Evolutionary conservation across 1,284 basidiomycete genomes (phyloP), one percentile per base, ranked within the genome.

Genomic region (Austropuccinia psidii): DNA sequence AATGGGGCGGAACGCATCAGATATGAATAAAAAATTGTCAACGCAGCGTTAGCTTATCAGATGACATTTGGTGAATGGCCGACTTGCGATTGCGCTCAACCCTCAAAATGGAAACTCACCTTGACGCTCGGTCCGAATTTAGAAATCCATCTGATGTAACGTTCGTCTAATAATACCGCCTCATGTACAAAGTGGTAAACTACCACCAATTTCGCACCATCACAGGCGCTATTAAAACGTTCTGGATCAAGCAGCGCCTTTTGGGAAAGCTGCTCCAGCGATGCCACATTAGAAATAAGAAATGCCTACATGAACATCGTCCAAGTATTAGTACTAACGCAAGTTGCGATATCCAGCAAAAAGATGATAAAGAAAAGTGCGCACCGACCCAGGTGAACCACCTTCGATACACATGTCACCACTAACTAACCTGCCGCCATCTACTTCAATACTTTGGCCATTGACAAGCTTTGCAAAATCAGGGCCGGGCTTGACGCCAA

Each of bases 341-440:
- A 17, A 2, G 31, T 6, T 33, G 13, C 19, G n/a, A 31, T 6
- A 33, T 13, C n/a, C 13, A 62, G 21, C 7, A 3, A 37, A 43
- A 61, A 24, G 4, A 9, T 9, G 37, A 39, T 21, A 31, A 54
- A 24, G 2, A 66, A n/a, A 9, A 39, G 3, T 27, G 39, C 69
- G 35, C 27, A 73, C 69, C 60, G 69, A 73, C 5, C 69, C 69
- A 33, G 57, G 33, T 43, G 69, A 73, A 13, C 69, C 69, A 29
- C 50, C 69, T 49, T 64, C 69, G 3, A 73, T 13, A 52, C 69
- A 73, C 60, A 73, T 73, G 6, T 73, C 49, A 31, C 69, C 60
- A 8, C 37, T 43, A 13, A 73, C 47, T 7, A 31, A 8, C 37
- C 21, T 62, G 6, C 55, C 60, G 24, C 24, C 47, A 19, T 31